phyloP scores from a whole-genome alignment of 805 yeast species.

The Suhomyces emberorum region DNA sequence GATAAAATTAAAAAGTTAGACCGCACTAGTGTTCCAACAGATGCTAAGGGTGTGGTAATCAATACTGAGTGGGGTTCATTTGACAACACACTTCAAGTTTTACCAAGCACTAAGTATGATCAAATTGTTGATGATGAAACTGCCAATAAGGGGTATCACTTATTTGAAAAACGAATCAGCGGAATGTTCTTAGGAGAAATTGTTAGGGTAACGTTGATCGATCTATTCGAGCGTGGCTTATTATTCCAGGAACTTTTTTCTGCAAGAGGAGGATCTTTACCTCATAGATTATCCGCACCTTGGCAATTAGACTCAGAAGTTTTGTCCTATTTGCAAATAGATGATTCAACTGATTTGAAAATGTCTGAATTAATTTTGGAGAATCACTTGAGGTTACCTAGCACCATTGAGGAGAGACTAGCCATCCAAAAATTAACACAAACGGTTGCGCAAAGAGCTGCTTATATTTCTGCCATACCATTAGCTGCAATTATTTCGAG shows the following conservation, averaged over 20 bases:
- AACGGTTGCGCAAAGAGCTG: constrained; percentile 86
- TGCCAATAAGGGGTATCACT: constrained; percentile 80
- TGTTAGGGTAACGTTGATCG: constrained; percentile 68
- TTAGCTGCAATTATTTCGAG: constrained; percentile 81
- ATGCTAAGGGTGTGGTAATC: constrained; percentile 70
- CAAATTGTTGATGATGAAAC: constrained; percentile 64
- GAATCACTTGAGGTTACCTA: constrained; percentile 65
- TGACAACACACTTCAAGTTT: constrained; percentile 71
- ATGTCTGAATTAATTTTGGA: constrained; percentile 67
- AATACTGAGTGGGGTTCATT: constrained; percentile 99
- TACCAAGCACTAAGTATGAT: constrained; percentile 83
- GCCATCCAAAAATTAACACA: constrained; percentile 71
- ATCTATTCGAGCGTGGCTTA: constrained; percentile 56
- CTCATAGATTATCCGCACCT: constrained; percentile 68
- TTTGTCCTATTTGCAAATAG: constrained; percentile 83
- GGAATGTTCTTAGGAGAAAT: constrained; percentile 95
- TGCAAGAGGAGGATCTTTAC: constrained; percentile 41
- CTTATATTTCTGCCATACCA: constrained; percentile 83
- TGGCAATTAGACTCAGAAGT: constrained; percentile 80
- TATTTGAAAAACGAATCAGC: constrained; percentile 88
- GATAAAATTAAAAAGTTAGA: constrained; percentile 72
- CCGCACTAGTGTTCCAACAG: constrained; percentile 31
- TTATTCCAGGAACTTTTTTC: constrained; percentile 54
- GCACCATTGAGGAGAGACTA: constrained; percentile 66
- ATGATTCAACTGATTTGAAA: constrained; percentile 68